Percentiles rank a stretch among this genome's conserved stretches.
phyloP scores from a whole-genome alignment of 805 yeast species.

The Candida broadrunensis region DNA sequence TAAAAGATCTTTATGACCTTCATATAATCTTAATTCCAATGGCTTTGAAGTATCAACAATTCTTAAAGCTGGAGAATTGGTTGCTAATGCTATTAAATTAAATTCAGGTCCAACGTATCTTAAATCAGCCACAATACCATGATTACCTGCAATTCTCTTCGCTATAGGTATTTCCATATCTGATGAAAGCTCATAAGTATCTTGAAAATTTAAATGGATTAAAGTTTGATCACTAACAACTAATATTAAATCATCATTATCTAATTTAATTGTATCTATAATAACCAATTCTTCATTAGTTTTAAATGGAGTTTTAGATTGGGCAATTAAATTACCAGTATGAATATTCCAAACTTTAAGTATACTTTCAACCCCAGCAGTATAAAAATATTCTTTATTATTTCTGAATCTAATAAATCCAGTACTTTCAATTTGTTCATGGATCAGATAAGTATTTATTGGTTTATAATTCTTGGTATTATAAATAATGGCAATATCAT shows the following conservation, averaged over 20 bases:
- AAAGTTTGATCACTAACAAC: conserved; percentile 86
- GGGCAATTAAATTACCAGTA: conserved; percentile 45
- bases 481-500: conserved; percentile 66
- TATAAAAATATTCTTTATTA: conserved; percentile 43
- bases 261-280: conserved; percentile 50
- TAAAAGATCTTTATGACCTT: conserved; percentile 84
- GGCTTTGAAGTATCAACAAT: conserved; percentile 62
- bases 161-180: conserved; percentile 34
- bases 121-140: conserved; percentile 92
- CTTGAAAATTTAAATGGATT: conserved; percentile 39
- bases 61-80: conserved; percentile 88
- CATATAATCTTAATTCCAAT: conserved; percentile 60
- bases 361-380: conserved; percentile 79
- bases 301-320: conserved; percentile 46
- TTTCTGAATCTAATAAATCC: conserved; percentile 44
- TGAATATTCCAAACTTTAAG: conserved; percentile 61
- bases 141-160: conserved; percentile 81
- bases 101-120: conserved; percentile 66
- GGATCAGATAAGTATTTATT: conserved; percentile 64
- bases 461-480: conserved; percentile 52
- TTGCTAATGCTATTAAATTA: conserved; percentile 73
- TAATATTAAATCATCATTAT: conserved; percentile 36
- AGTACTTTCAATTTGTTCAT: conserved; percentile 69
- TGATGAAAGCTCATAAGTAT: conserved; percentile 8
- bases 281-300: conserved; percentile 74